These are phyloP conservation scores for Arxiozyma heterogenica DNA, from an alignment of 1,139 yeast genomes.

Conservation along the genomic window DNA sequence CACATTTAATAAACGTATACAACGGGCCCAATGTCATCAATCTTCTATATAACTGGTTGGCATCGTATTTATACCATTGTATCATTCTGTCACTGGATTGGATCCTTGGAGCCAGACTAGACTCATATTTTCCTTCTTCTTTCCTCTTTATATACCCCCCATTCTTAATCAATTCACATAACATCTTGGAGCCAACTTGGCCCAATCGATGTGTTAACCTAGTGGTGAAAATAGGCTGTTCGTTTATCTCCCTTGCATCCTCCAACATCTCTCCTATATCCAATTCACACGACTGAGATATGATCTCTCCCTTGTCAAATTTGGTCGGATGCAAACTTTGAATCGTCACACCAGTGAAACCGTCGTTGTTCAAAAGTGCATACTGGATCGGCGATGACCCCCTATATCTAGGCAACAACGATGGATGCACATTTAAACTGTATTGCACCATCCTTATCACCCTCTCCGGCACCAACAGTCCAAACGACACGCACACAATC, in stretches of 20 bases:
- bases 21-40: slow-evolving; percentile 53
- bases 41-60: slow-evolving; percentile 38
- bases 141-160: not conserved
- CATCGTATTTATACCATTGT: slow-evolving; percentile 4
- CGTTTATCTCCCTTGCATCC: not conserved
- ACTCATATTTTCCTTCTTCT: not conserved
- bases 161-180: not conserved
- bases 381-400: slow-evolving; percentile 91
- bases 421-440: slow-evolving; percentile 90
- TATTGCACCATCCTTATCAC: slow-evolving; percentile 42
- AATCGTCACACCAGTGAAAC: slow-evolving; percentile 69
- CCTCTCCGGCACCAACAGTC: slow-evolving; percentile 59
- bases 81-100: not conserved
- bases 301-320: slow-evolving; percentile 70
- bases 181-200: slow-evolving; percentile 28
- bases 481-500: slow-evolving; percentile 85
- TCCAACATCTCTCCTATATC: too few species aligned
- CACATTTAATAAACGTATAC: slow-evolving; percentile 38
- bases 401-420: slow-evolving; percentile 68
- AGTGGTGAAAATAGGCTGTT: not conserved
- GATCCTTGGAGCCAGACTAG: not conserved
- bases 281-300: slow-evolving; percentile 37
- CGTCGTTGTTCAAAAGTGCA: slow-evolving; percentile 39
- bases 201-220: not conserved
- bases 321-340: slow-evolving; percentile 83